Base-by-base conservation (phyloP, 306 rosid species). In the Oxytropis ochrocephala region DNA sequence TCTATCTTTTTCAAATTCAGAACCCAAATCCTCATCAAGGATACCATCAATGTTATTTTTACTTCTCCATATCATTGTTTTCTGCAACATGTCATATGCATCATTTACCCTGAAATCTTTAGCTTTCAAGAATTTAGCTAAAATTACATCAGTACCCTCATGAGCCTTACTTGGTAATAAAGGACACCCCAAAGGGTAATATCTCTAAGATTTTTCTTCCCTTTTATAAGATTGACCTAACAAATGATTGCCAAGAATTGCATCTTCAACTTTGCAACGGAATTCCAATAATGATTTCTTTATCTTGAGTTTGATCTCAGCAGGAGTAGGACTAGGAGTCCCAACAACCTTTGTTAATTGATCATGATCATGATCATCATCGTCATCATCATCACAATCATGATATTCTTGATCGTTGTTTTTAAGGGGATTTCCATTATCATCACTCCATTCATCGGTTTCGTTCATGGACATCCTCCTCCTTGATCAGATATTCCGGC, bases 151-250 rank as follows among this genome's bases (percentile, higher is more conserved):
- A 0, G 92, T 88, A 2, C 91, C 95, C 46, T 87, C 83, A 16
- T 94, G 88, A 52, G 81, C 83, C 85, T 87, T 88, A 57, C 97
- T 90, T 1, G 97, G 95, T 48, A 91, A 62, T 59, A 91, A 81
- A 14, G 99, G 4, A 94, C 81, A 11, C 89, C 99, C 97, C 97
- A 94, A 0, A 91, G 71, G 4, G 86, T 42, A 11, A 84, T 68
- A 5, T 83, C 89, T 58, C 80, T 78, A 0, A 82, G 76, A 0
- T 73, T 13, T 54, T 76, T 84, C 67, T n/a, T 66, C 49, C 0
- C 12, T 78, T 10, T 39, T 35, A 24, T 41, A 12, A 0, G 86
- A 62, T 68, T 85, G 80, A 7, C 84, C 84, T 4, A 88, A 39
- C 46, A 94, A 74, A 24, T 82, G 76, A 55, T 84, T 87, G 1